A percentile compares a stretch with the other conserved stretches of the same genome.
Conservation (phyloP, 768 basidiomycete species). For the Termitomyces sp. region DNA sequence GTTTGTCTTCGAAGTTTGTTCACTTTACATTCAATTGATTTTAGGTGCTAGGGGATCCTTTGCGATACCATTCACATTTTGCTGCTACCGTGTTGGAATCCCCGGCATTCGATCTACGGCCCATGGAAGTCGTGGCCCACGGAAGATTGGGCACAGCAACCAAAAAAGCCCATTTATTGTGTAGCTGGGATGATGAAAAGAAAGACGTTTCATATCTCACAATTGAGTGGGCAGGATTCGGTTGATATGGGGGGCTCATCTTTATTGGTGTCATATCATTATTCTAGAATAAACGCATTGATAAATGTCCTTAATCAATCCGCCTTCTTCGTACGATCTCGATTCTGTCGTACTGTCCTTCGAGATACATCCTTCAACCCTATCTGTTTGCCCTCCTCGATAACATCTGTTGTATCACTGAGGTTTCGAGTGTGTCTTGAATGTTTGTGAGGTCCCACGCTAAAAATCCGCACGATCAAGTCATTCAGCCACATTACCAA, state of each 20-base stretch:
- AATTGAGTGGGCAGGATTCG: slow-evolving; percentile 91
- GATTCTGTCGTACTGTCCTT: slow-evolving; percentile 14
- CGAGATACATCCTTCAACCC: slow-evolving; percentile 21
- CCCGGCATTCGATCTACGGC: slow-evolving; percentile 51
- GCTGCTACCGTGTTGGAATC: slow-evolving; percentile 76
- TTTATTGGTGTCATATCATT: slow-evolving; percentile 6
- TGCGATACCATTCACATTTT: slow-evolving; percentile 97
- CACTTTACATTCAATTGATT: background rate
- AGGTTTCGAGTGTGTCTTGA: slow-evolving; percentile 13
- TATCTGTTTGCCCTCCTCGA: slow-evolving; percentile 50
- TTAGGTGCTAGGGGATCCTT: slow-evolving; percentile 66
- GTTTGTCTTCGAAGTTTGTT: slow-evolving; percentile 32
- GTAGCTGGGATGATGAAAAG: slow-evolving; percentile 76
- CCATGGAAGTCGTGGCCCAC: slow-evolving; percentile 95
- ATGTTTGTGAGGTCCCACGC: slow-evolving; percentile 32
- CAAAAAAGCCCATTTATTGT: slow-evolving; percentile 91
- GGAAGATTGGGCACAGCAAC: slow-evolving; percentile 95
- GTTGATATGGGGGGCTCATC: slow-evolving; percentile 28
- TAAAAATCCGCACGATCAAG: slow-evolving; percentile 55
- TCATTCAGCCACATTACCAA: slow-evolving; percentile 74
- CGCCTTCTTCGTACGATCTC: slow-evolving; percentile 36
- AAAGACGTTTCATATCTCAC: slow-evolving; percentile 67
- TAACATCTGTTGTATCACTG: slow-evolving; percentile 50
- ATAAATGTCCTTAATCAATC: slow-evolving; percentile 30
- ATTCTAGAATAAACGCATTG: background rate